Evolutionary conservation across 352 stramenopile genomes (phyloP), one percentile per base, ranked within the genome.

Genomic region (Pythium folliculosum): DNA sequence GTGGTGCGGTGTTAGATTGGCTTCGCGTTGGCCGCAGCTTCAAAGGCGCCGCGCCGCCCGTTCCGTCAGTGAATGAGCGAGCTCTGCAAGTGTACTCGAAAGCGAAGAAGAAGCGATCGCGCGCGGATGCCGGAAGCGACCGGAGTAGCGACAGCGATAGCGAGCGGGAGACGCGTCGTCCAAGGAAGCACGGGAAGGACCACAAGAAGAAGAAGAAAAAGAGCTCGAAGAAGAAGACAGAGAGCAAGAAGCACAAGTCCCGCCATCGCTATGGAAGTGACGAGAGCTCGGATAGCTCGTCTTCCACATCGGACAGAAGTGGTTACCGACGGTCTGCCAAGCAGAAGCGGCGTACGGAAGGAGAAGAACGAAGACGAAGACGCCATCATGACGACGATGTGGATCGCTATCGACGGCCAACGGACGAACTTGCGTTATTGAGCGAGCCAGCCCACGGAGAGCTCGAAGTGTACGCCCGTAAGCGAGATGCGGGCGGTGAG

Each of bases 1-100:
- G 19, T 47, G n/a, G 37, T 50, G 22, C 17, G 40, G 5, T 19
- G n/a, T 10, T 60, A 88, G 80, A 82, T 56, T 89, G 81, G 81
- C 71, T 89, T 35, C 75, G 64, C 1, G 65, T 75, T 7, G 75
- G 71, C n/a, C 52, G 58, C 9, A 79, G 71, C 50, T 81, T 78
- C 52, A 69, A 70, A 25, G 25, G 14, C 25, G 30, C 5, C 4
- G 19, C 19, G 23, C 3, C 40, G 13, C 38, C 21, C 1, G 38
- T 10, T 0, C 27, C 27, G 9, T 23, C 35, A 30, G 40, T 63
- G 5, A 25, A 64, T 25, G 65, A 48, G 53, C 64, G 65, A 8
- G 64, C 63, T 40, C 45, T 76, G 22, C 54, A 70, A 62, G 68
- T 83, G 38, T 82, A 83, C 60, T 76, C 69, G 38, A 70, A 68